Evolutionary conservation across 176 grass and related monocot species (phyloP), one percentile per base, ranked within the genome.

Genomic region (Musa itinerans): DNA sequence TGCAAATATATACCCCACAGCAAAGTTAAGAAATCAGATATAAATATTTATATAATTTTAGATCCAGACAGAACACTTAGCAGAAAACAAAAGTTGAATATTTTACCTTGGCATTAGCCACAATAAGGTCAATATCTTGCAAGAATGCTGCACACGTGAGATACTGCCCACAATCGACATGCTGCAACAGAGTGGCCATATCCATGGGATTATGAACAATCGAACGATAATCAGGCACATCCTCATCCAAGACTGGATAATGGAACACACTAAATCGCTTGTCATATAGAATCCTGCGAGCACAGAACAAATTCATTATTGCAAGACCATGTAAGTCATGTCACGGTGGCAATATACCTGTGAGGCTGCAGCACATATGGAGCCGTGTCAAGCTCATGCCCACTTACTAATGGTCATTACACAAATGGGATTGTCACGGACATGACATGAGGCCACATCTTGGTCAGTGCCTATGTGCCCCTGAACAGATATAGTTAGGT

Each of bases 181-280:
- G 78, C 81, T 99, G 96, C 85, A 99, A 84, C 78, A 99, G 84
- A 58, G 89, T 86, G 72, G 96, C 91, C 78, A 99, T 81, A 88
- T 99, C 96, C 96, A 99, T 99, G 2, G 96, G 96, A 53, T 85
- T 92, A 19, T 93, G 89, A 85, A 99, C 73, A 52, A 99, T 66
- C 69, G 85, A 76, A 26, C 84, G 83, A 83, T 99, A 99, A 73
- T 95, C 89, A 23, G 96, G 96, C 11, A 85, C 96, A 63, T 99
- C 96, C 76, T 95, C 96, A 54, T 99, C 96, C 62, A 83, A 78
- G 54, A 99, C 96, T 20, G 96, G 96, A 77, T 87, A 92, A 73
- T 99, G 89, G 79, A 99, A 99, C 62, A 85, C 84, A 67, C 11
- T 85, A 85, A 99, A 99, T 82, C 88, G 84, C 81, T 95, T 99